Percentiles rank a stretch among this genome's conserved stretches.
phyloP scores from a whole-genome alignment of 306 rosid species.

The Malus sieversii region DNA sequence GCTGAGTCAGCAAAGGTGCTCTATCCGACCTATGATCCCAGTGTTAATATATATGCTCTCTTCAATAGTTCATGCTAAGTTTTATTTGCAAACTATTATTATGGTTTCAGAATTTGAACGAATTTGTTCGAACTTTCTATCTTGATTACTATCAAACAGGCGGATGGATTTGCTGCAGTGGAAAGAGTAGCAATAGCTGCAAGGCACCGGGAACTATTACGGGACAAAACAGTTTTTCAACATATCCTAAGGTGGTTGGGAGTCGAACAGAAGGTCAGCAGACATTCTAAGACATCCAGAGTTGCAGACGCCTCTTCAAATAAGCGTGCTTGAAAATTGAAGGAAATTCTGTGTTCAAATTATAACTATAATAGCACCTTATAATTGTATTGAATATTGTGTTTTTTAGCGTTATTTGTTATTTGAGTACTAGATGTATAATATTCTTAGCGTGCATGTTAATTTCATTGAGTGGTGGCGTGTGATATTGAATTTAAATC shows the following conservation, averaged over 20 bases:
- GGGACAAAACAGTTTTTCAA: constrained; percentile 44
- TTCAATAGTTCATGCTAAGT: neutral
- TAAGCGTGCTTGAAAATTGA: constrained; percentile 10
- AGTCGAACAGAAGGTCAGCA: constrained; percentile 35
- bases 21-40: constrained; percentile 18
- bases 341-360: neutral
- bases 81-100: neutral
- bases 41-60: too few species aligned
- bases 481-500: too few species aligned
- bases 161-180: constrained; percentile 66
- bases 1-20: constrained; percentile 80
- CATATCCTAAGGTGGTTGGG: constrained; percentile 64
- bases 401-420: neutral
- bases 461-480: too few species aligned
- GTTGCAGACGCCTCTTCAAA: constrained; percentile 46
- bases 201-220: constrained; percentile 53
- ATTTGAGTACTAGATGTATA: neutral
- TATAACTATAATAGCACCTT: neutral
- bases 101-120: neutral
- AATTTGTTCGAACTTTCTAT: neutral
- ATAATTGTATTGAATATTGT: neutral
- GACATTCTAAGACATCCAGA: constrained; percentile 49
- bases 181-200: constrained; percentile 69
- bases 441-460: neutral
- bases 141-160: constrained; percentile 33